These are phyloP conservation scores for Colletotrichum euphorbiae DNA, from an alignment of 2,329 filamentous ascomycete genomes.

Conservation along the genomic window DNA sequence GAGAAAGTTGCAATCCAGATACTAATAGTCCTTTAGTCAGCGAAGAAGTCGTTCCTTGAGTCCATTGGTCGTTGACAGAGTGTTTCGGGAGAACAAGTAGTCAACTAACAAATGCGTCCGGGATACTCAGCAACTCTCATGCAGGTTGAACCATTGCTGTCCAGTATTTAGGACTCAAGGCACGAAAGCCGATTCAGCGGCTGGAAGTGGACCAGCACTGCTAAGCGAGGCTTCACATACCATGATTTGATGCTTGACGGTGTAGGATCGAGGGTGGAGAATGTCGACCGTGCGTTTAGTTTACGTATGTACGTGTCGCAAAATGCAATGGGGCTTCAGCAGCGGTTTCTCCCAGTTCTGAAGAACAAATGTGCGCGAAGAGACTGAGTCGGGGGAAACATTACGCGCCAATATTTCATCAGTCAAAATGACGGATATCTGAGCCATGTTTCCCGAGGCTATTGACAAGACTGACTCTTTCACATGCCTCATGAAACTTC, in stretches of 20 bases:
- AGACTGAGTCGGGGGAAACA: neutral
- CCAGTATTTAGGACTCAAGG: neutral
- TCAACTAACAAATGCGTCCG: too few relatives aligned
- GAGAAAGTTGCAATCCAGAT: neutral
- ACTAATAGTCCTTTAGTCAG: neutral
- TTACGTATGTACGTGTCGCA: slow-evolving; percentile 1
- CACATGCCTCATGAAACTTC: neutral
- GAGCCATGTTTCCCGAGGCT: neutral
- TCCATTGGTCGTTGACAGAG: too few relatives aligned
- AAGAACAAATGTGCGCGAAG: neutral
- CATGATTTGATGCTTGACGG: neutral
- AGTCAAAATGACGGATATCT: neutral
- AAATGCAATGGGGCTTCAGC: neutral
- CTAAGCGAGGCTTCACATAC: slow-evolving; percentile 8
- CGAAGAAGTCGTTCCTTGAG: neutral
- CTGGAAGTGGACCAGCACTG: neutral
- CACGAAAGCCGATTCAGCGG: neutral
- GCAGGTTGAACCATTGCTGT: too few relatives aligned
- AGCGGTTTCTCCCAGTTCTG: neutral
- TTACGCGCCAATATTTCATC: slow-evolving; percentile 12
- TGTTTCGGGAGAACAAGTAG: too few relatives aligned
- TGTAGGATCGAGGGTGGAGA: neutral
- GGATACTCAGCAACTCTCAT: too few relatives aligned
- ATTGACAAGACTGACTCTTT: slow-evolving; percentile 4
- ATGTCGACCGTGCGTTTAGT: neutral